Evolutionary conservation across 768 basidiomycete genomes (phyloP), one percentile per base, ranked within the genome.

Genomic region (Basidioascus undulatus): DNA sequence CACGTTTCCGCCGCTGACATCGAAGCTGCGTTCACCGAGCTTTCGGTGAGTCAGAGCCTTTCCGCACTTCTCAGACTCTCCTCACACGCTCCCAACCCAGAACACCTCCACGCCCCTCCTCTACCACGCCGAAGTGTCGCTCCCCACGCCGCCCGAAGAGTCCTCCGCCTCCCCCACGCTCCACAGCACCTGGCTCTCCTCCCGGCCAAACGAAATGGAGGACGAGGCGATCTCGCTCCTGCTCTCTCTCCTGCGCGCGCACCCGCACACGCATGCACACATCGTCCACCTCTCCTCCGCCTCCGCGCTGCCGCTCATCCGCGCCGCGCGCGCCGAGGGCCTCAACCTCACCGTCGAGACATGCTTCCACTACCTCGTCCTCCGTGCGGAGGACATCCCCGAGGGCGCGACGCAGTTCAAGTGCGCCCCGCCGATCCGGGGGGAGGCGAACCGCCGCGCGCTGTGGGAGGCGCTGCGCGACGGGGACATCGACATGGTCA

Each of bases 281-380:
- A 82, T 98, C 47, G 89, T 96, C 35, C 89, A 98, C 59, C 71
- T 98, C 37, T 86, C 84, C 39, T 77, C 87, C 5, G 66, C 86
- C 5, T 62, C 67, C 18, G 82, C 84, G 5, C 68, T 98, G 16
- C 79, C 76, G 3, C 49, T 70, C 30, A 71, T 96, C 44, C 69
- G 70, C 32, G 63, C 68, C 35, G 84, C 86, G 4, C 51, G 59
- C 2, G 55, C 61, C 1, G 60, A 68, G 1, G 71, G 76, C 0
- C 47, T 58, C 4, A 72, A 74, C 8, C 61, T 98, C 39, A 83
- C 84, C 0, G 81, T 84, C 37, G 89, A 98, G 64, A 98, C 89
- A 1, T 94, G 87, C 58, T 94, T 89, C 61, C 89, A 98, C 58
- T 98, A 98, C 61, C 71, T 94, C 18, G 72, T 72, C 49, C 69